A percentile compares a stretch with the other conserved stretches of the same genome.
Conservation (phyloP, 2,329 filamentous ascomycete genomes). For the Dissoconium aciculare region DNA sequence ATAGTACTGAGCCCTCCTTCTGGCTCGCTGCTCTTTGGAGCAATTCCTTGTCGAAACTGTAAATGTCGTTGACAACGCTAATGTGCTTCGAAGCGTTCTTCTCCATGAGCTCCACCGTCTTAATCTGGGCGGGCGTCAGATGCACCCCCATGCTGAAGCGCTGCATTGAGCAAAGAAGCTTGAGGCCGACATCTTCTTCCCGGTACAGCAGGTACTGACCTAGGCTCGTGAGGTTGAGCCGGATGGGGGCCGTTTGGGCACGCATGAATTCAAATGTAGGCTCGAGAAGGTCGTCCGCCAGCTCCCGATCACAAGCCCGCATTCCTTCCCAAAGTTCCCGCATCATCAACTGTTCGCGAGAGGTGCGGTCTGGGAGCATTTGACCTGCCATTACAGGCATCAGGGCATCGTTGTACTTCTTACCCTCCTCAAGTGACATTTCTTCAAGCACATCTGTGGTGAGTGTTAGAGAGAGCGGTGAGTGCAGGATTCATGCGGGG, state of each 20-base stretch:
- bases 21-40: not conserved
- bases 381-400: not conserved
- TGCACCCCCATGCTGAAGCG: not conserved
- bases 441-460: constrained; percentile 1
- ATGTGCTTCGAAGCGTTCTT: not conserved
- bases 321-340: not conserved
- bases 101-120: not conserved
- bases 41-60: constrained; percentile 1
- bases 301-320: not conserved
- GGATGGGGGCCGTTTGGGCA: not conserved
- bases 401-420: not conserved
- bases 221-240: not conserved
- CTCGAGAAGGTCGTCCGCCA: constrained; percentile 1
- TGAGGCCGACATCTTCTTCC: not conserved
- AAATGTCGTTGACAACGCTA: constrained; percentile 1
- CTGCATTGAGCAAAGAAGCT: not conserved
- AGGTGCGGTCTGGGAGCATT: not conserved
- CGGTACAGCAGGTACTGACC: not conserved
- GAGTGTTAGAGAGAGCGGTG: not conserved
- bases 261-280: constrained; percentile 1
- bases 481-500: not conserved
- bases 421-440: constrained; percentile 1
- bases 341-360: not conserved
- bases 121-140: not conserved
- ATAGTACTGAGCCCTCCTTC: constrained; percentile 1